These are phyloP conservation scores for Backusella westeae DNA, from an alignment of 192 early-diverging fungal genomes.

Conservation along the genomic window DNA sequence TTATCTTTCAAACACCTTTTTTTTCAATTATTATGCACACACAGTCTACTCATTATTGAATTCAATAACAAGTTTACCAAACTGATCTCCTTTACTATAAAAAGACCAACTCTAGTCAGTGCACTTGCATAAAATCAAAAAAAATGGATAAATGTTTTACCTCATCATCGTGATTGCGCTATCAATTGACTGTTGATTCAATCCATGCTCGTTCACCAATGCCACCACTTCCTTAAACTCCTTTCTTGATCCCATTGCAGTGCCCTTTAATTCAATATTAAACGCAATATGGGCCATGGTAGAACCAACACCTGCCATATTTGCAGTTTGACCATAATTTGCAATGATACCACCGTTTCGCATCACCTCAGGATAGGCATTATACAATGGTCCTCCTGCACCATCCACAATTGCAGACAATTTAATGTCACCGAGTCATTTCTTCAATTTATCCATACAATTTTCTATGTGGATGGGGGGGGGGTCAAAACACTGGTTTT, in stretches of 20 bases:
- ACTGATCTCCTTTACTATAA: constrained; percentile 31
- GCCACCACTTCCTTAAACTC: constrained; percentile 63
- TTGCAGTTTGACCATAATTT: constrained; percentile 57
- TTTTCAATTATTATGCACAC: too few species aligned
- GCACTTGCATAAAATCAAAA: too few species aligned
- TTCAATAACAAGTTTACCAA: constrained; percentile 40
- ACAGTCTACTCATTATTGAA: not conserved
- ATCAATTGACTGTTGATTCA: constrained; percentile 18
- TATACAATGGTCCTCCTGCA: constrained; percentile 51
- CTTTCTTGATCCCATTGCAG: constrained; percentile 59
- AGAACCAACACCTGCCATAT: constrained; percentile 36
- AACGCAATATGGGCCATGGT: constrained; percentile 50
- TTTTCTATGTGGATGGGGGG: not conserved
- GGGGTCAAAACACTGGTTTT: too few species aligned
- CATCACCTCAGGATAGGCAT: constrained; percentile 42
- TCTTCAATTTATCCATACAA: constrained; percentile 34
- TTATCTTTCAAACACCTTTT: too few species aligned
- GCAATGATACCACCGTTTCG: constrained; percentile 49
- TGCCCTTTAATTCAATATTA: constrained; percentile 59
- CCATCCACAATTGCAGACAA: constrained; percentile 66
- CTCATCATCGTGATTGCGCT: constrained; percentile 28
- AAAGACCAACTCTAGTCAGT: not conserved
- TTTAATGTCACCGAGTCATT: constrained; percentile 23
- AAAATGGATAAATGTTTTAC: constrained; percentile 3
- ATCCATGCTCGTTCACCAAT: constrained; percentile 55